phyloP scores from a whole-genome alignment of 129 eudicot genomes.

The Flaveria sonorensis region DNA sequence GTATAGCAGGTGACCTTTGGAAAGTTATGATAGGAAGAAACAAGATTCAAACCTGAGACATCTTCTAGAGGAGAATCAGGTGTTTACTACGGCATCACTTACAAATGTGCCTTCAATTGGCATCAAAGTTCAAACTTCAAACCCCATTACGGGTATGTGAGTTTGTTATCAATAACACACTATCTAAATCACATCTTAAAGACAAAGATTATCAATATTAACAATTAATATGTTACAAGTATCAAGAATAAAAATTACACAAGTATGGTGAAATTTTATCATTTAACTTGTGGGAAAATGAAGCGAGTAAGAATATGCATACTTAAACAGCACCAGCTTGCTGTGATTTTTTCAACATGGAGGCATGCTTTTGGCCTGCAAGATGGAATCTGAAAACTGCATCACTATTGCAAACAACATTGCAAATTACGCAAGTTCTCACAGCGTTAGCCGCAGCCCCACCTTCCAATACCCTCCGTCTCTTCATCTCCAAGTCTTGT shows the following conservation, averaged over 20 bases:
- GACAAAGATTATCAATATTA: background rate
- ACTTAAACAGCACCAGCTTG: conserved; percentile 35
- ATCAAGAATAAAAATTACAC: background rate
- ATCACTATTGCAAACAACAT: conserved; percentile 77
- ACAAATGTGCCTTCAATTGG: background rate
- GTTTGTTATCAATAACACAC: background rate
- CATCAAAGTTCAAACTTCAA: background rate
- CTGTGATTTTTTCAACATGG: conserved; percentile 48
- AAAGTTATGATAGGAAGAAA: no score
- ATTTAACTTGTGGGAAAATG: background rate
- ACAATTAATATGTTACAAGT: conserved; percentile 5
- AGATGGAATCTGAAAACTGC: conserved; percentile 57
- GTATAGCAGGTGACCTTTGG: no score
- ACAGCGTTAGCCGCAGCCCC: conserved; percentile 58
- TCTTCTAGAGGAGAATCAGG: no score
- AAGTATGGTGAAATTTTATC: background rate
- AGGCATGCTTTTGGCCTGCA: conserved; percentile 60
- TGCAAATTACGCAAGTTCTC: conserved; percentile 58
- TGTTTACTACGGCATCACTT: no score
- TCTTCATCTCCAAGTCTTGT: conserved; percentile 57
- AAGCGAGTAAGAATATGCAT: background rate
- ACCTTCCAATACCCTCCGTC: conserved; percentile 60
- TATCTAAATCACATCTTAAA: background rate
- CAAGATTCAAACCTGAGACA: no score
- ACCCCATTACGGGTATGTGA: background rate